These are phyloP conservation scores for Clonostachys byssicola DNA, from an alignment of 2,329 filamentous ascomycete genomes.

Conservation along the genomic window DNA sequence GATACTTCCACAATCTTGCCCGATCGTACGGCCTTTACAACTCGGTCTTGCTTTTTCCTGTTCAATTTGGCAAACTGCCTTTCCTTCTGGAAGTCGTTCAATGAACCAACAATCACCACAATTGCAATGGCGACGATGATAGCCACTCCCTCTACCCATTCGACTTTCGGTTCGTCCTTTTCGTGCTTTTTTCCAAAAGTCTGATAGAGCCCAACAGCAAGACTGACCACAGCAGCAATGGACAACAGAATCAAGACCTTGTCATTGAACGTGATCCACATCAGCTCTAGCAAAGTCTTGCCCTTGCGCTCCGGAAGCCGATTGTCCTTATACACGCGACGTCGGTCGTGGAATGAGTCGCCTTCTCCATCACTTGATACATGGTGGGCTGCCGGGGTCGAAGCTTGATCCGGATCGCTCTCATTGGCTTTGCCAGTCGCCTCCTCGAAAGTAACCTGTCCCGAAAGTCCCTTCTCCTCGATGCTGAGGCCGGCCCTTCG, in stretches of 20 bases:
- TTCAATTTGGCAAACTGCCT: constrained; percentile 75
- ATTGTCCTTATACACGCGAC: constrained; percentile 70
- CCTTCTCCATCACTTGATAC: constrained; percentile 5
- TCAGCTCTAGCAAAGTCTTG: constrained; percentile 67
- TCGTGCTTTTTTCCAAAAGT: constrained; percentile 59
- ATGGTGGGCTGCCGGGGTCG: constrained; percentile 3
- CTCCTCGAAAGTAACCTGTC: constrained; percentile 68
- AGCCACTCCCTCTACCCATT: constrained; percentile 80
- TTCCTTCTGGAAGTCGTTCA: constrained; percentile 80
- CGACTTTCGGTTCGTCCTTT: constrained; percentile 49
- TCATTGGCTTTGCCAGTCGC: constrained; percentile 38
- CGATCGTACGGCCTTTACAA: constrained; percentile 68
- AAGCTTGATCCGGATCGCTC: constrained; percentile 5
- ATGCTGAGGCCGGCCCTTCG: constrained; percentile 68
- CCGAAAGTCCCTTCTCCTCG: constrained; percentile 67
- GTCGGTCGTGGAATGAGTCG: constrained; percentile 55
- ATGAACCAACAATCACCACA: constrained; percentile 70
- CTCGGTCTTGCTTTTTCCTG: constrained; percentile 72
- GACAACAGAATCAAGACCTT: constrained; percentile 74
- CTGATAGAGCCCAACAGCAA: constrained; percentile 73
- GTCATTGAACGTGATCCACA: constrained; percentile 83
- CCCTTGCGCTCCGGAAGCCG: constrained; percentile 69
- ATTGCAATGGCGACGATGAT: constrained; percentile 78
- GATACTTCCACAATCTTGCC: constrained; percentile 67
- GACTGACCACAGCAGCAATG: constrained; percentile 65